These are phyloP conservation scores for Arthroderma sp. DNA, from an alignment of 2,329 filamentous ascomycete species.

Conservation along the genomic window DNA sequence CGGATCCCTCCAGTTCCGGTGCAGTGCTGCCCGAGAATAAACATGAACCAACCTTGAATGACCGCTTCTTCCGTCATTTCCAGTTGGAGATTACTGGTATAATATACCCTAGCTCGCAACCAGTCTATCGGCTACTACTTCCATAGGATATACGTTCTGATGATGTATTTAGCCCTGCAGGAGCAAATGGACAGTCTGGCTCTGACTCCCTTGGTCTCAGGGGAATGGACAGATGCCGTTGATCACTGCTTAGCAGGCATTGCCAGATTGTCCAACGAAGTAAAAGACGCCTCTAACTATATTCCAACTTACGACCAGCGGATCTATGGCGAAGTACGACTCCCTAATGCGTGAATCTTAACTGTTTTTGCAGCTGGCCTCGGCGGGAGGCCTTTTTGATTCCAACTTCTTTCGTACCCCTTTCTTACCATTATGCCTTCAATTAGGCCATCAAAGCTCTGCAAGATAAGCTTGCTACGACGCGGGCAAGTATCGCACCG, in stretches of 20 bases:
- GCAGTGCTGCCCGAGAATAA: constrained; percentile 19
- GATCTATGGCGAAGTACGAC: constrained; percentile 60
- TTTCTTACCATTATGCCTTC: constrained; percentile 3
- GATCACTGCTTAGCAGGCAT: constrained; percentile 72
- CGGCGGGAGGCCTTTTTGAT: background rate
- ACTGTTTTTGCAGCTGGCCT: too few species aligned
- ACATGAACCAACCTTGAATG: constrained; percentile 43
- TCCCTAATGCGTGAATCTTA: background rate
- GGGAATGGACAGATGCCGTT: constrained; percentile 66
- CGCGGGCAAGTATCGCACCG: constrained; percentile 53
- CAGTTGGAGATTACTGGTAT: constrained; percentile 59
- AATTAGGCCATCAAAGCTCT: constrained; percentile 62
- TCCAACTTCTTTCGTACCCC: background rate
- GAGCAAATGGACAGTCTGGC: constrained; percentile 59
- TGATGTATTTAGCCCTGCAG: constrained; percentile 50
- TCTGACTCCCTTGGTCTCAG: constrained; percentile 48
- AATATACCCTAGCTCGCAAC: constrained; percentile 9
- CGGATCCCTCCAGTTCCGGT: background rate
- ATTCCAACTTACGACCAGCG: constrained; percentile 83
- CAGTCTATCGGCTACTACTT: background rate
- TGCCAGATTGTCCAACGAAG: constrained; percentile 65
- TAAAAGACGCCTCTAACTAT: constrained; percentile 68
- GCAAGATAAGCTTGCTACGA: constrained; percentile 62
- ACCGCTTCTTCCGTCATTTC: constrained; percentile 76
- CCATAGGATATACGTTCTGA: too few species aligned